Base-by-base conservation (phyloP, 768 basidiomycete genomes). In the Tubosaeta brunneosetosa region DNA sequence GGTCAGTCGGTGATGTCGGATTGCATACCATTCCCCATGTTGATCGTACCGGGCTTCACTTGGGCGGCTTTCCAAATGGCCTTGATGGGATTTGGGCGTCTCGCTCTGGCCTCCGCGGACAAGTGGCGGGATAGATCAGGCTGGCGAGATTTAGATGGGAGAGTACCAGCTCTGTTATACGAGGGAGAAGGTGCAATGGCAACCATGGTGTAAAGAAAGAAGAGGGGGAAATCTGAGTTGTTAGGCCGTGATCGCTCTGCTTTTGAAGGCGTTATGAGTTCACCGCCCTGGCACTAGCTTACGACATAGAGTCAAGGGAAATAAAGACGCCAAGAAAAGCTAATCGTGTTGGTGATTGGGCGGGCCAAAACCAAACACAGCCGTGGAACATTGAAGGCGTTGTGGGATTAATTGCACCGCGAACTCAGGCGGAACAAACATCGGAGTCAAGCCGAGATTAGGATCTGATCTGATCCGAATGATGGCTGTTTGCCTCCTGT, bases 1-100 rank as follows among this genome's bases (percentile, higher is more conserved):
- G 19, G 1, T 32, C 17, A 27, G 17, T 42, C 26, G 48, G 7
- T 12, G 7, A 47, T 29, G 34, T 14, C 27, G 32, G 40, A 6
- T 17, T 10, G 10, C 56, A 32, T 52, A 70, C 71, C 71, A 38
- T 72, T 72, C 14, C 71, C 71, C 61, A 72, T 69, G 55, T 71
- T 72, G 52, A 72, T 71, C 32, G 71, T 67, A 11, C 67, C 67
- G 8, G 67, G 55, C 47, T 63, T 70, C 34, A 67, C 67, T 44
- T 68, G 63, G n/a, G 71, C 65, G 13, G 50, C 65, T 46, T 68
- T 71, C 68, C 71, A 71, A 13, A 72, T 71, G 25, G 71, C 42
- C 50, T 72, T 72, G 55, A 72, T 72, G 8, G 71, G 67, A 42
- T 72, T 72, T 2, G 71, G 68, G 4, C 66, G 66, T 33, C 72